A percentile compares a stretch with the other conserved stretches of the same genome.
These are phyloP conservation scores for Aureobasidium sp. DNA, from an alignment of 2,329 filamentous ascomycete species.

Conservation along the genomic window DNA sequence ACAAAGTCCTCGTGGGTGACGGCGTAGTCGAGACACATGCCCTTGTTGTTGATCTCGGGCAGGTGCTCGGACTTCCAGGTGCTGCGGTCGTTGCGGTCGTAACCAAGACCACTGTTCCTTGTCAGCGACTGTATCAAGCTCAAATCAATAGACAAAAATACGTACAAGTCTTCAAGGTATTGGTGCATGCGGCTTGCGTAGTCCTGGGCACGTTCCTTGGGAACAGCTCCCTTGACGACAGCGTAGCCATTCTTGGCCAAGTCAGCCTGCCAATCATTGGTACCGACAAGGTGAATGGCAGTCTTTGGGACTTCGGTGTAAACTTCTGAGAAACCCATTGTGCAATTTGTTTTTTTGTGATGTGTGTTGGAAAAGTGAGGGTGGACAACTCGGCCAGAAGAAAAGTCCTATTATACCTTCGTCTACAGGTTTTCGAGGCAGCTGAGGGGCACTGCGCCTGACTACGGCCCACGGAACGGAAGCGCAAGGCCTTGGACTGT, in stretches of 20 bases:
- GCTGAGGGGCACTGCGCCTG: neutral
- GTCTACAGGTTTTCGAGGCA: neutral
- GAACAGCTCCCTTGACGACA: slow-evolving; percentile 42
- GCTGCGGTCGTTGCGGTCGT: slow-evolving; percentile 25
- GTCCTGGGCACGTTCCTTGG: slow-evolving; percentile 33
- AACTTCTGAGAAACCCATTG: slow-evolving; percentile 13
- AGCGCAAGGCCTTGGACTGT: neutral
- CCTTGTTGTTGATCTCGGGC: slow-evolving; percentile 30
- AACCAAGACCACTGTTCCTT: slow-evolving; percentile 15
- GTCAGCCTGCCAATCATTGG: slow-evolving; percentile 6
- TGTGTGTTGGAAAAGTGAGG: neutral
- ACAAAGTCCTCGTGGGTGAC: slow-evolving; percentile 36
- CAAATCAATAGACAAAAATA: neutral
- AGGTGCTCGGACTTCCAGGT: slow-evolving; percentile 34
- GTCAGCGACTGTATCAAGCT: neutral
- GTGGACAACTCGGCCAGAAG: neutral
- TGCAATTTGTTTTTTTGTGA: neutral
- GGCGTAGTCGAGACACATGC: slow-evolving; percentile 28
- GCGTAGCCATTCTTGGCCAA: slow-evolving; percentile 35
- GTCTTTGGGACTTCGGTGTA: slow-evolving; percentile 14
- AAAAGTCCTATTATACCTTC: neutral
- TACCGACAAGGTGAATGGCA: slow-evolving; percentile 5
- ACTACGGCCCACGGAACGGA: neutral
- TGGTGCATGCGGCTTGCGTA: slow-evolving; percentile 28
- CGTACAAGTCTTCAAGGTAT: slow-evolving; percentile 29